Evolutionary conservation across 768 basidiomycete genomes (phyloP), one percentile per base, ranked within the genome.

Genomic region (Lentinula lateritia): DNA sequence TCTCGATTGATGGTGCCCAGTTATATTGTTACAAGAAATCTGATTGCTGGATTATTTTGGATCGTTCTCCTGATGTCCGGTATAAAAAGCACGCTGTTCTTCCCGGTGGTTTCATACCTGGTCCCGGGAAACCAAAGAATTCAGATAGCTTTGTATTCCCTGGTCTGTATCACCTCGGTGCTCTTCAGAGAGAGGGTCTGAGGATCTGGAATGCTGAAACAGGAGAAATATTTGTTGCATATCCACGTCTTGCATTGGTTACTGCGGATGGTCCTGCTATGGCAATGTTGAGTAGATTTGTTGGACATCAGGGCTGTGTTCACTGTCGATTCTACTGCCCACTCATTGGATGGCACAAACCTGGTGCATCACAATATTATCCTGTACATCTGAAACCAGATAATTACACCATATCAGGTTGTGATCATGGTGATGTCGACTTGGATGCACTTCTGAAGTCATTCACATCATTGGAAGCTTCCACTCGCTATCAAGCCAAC

Each of bases 1-100:
- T 23, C 23, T 23, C 23, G n/a, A n/a, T 77, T 10, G 74, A 81
- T 55, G 76, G 79, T 0, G 72, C 74, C 0, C 79, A 81, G 61
- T 70, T 81, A 5, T 78, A 78, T 61, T 58, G 58, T 8, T 66
- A 67, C 62, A 79, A 78, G 62, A 48, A 13, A 6, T 71, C 75
- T 8, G 67, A 68, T 34, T 68, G 67, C 16, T 75, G 74, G 72
- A 58, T 80, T 0, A 48, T 80, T 0, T 10, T 74, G 0, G 70
- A 77, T 63, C 58, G 73, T 1, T 32, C 62, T 0, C 79, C 74
- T 0, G 65, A 68, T 12, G 15, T 55, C 6, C 65, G 69, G n/a
- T n/a, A n/a, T n/a, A n/a, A n/a, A n/a, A n/a, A n/a, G n/a, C n/a
- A n/a, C n/a, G n/a, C n/a, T n/a, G n/a, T n/a, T n/a, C n/a, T n/a